Percentiles rank a stretch among this genome's conserved stretches.
Evolutionary conservation across 2,329 filamentous ascomycete species (phyloP).

Genomic region (Beauveria rudraprayagi): DNA sequence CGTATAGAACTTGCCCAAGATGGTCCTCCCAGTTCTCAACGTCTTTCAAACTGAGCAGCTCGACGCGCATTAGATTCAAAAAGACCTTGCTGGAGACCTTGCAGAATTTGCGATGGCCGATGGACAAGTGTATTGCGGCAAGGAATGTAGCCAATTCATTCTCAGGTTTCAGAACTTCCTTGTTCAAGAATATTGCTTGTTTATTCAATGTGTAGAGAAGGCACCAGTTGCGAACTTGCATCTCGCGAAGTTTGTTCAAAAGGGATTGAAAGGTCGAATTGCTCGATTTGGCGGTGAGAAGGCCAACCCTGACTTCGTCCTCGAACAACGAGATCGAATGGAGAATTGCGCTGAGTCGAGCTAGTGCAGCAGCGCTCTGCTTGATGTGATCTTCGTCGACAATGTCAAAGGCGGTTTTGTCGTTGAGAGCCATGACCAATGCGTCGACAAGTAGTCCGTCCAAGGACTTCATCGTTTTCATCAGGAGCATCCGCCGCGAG

Average conservation of each 20-base stretch:
- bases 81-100: constrained; percentile 80
- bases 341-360: constrained; percentile 63
- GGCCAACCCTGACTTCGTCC: constrained; percentile 74
- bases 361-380: constrained; percentile 63
- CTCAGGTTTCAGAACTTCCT: constrained; percentile 56
- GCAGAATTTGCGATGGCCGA: constrained; percentile 80
- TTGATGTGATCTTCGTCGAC: constrained; percentile 72
- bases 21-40: constrained; percentile 81
- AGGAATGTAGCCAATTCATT: constrained; percentile 74
- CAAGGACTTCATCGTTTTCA: constrained; percentile 70
- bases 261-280: constrained; percentile 45
- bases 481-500: constrained; percentile 60
- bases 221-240: constrained; percentile 83
- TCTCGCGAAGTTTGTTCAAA: constrained; percentile 68
- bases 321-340: constrained; percentile 76
- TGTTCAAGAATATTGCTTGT: constrained; percentile 62
- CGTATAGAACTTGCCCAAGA: constrained; percentile 75
- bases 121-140: constrained; percentile 70
- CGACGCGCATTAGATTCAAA: constrained; percentile 78
- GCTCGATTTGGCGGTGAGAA: constrained; percentile 51
- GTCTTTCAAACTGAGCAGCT: constrained; percentile 67
- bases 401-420: constrained; percentile 68
- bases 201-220: constrained; percentile 75
- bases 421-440: constrained; percentile 60
- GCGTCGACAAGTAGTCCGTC: constrained; percentile 69